These are phyloP conservation scores for Solanum paucissectum DNA, from an alignment of 257 asterid species.

Conservation along the genomic window DNA sequence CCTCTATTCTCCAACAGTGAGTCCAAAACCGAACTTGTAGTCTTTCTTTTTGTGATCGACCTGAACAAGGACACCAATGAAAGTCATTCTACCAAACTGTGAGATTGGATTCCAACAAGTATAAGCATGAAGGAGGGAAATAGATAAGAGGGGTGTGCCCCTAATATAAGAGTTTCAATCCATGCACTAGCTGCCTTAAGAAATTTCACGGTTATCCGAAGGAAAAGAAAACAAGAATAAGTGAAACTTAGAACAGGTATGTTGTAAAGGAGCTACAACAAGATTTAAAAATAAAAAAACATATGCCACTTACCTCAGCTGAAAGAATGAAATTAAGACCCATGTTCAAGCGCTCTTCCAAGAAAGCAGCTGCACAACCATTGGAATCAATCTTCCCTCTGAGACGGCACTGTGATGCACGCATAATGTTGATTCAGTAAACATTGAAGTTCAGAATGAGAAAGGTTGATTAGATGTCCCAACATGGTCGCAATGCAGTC, in stretches of 20 bases:
- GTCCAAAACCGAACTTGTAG: conserved; percentile 15
- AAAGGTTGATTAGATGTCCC: background rate
- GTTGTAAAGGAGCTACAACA: background rate
- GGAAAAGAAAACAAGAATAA: background rate
- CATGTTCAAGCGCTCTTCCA: conserved; percentile 18
- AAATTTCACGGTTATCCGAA: background rate
- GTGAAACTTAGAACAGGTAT: background rate
- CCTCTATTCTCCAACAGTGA: background rate
- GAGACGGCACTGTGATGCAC: conserved; percentile 9
- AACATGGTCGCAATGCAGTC: background rate
- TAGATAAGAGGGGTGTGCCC: background rate
- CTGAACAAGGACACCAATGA: background rate
- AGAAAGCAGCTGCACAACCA: conserved; percentile 9
- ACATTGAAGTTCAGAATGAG: background rate
- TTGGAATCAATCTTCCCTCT: conserved; percentile 17
- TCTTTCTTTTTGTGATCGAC: conserved; percentile 14
- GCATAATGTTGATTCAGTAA: background rate
- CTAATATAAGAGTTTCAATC: background rate
- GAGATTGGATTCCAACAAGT: background rate
- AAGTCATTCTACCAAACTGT: background rate
- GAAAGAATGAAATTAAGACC: conserved; percentile 10
- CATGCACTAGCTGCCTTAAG: background rate
- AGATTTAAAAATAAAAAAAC: background rate
- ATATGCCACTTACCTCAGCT: background rate
- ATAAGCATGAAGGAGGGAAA: background rate